A percentile compares a stretch with the other conserved stretches of the same genome.
These are phyloP conservation scores for Ceratobasidium sp. DNA, from an alignment of 1,284 basidiomycete species.

Conservation along the genomic window DNA sequence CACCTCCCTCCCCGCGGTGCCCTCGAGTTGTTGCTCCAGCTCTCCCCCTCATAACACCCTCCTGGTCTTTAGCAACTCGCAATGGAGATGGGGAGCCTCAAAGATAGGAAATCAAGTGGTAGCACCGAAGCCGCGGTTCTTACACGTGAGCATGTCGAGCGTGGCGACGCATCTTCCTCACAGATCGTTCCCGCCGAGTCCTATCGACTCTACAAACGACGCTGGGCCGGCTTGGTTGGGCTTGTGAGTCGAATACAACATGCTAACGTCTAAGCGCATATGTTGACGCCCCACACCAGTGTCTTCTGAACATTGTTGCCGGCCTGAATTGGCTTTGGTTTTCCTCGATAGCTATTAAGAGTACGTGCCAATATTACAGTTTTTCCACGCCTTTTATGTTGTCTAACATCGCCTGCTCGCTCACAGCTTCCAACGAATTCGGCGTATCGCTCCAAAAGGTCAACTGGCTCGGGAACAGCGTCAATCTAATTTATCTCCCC, in stretches of 20 bases:
- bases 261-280: not conserved
- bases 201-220: conserved; percentile 72
- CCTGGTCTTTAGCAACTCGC: not conserved
- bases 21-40: too few species aligned
- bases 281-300: conserved; percentile 55
- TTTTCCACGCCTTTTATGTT: not conserved
- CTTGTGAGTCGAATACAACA: conserved; percentile 58
- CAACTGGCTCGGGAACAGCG: conserved; percentile 80
- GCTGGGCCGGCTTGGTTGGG: conserved; percentile 71
- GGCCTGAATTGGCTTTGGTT: conserved; percentile 79
- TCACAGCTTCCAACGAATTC: conserved; percentile 67
- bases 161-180: conserved; percentile 8
- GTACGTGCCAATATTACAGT: conserved; percentile 55
- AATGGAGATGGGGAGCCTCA: conserved; percentile 20
- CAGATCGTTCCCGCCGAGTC: not conserved
- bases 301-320: conserved; percentile 67
- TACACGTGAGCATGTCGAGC: conserved; percentile 12
- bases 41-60: not conserved
- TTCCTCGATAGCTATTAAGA: conserved; percentile 75
- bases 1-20: too few species aligned
- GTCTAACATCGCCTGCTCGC: not conserved
- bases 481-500: conserved; percentile 69
- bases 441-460: conserved; percentile 68
- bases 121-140: not conserved
- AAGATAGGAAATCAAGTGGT: conserved; percentile 20